These are phyloP conservation scores for Gymnopilus junonius DNA, from an alignment of 768 basidiomycete species.

Conservation along the genomic window DNA sequence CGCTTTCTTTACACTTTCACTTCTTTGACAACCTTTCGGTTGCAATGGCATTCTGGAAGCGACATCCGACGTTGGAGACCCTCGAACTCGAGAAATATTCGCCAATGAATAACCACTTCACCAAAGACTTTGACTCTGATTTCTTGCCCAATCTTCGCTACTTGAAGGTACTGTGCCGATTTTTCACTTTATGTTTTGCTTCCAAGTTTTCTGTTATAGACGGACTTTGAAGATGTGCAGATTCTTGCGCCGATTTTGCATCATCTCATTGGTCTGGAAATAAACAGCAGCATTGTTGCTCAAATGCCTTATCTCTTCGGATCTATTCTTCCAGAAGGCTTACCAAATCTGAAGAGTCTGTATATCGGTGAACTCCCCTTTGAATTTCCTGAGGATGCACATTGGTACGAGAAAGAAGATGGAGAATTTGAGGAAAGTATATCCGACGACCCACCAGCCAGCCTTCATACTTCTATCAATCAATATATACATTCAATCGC, in stretches of 20 bases:
- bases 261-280: slow-evolving; percentile 9
- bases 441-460: neutral
- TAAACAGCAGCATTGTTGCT: slow-evolving; percentile 10
- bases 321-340: neutral
- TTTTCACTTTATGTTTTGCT: neutral
- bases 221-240: slow-evolving; percentile 11
- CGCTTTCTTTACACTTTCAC: too few species aligned
- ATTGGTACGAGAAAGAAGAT: too few species aligned
- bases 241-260: slow-evolving; percentile 4
- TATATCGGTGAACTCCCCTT: neutral
- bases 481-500: neutral
- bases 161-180: neutral
- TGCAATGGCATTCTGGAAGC: too few species aligned
- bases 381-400: too few species aligned
- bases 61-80: too few species aligned
- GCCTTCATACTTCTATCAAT: neutral
- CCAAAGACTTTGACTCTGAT: too few species aligned
- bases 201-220: too few species aligned
- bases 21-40: too few species aligned
- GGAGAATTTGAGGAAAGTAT: neutral
- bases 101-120: too few species aligned
- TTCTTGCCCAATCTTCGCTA: too few species aligned
- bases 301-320: slow-evolving; percentile 26
- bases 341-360: neutral
- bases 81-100: too few species aligned